Percentiles rank a stretch among this genome's conserved stretches.
phyloP scores from a whole-genome alignment of 768 basidiomycete species.

The Lentinula guzmanii region DNA sequence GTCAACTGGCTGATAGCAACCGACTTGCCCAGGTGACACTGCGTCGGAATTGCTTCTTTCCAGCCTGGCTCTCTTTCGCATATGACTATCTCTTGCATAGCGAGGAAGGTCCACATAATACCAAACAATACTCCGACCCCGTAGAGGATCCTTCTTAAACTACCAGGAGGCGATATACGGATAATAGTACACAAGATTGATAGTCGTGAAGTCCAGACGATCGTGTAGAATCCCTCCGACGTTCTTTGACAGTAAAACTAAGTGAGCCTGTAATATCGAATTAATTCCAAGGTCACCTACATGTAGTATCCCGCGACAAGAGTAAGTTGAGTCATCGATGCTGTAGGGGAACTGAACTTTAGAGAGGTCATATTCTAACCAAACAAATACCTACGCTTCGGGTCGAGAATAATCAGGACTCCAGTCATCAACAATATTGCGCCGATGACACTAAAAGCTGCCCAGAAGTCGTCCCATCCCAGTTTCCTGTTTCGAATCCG shows the following conservation, averaged over 20 bases:
- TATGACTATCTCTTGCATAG: background rate
- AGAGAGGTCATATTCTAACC: too few relatives aligned
- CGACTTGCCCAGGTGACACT: background rate
- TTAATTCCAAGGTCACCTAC: background rate
- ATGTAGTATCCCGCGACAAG: background rate
- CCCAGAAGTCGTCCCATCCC: slow-evolving; percentile 5
- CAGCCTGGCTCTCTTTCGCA: slow-evolving; percentile 1
- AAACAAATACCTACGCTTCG: background rate
- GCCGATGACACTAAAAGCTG: background rate
- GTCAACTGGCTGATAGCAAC: background rate
- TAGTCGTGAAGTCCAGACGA: slow-evolving; percentile 1
- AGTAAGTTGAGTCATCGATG: background rate
- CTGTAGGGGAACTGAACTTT: background rate
- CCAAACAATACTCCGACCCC: background rate
- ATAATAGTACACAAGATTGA: background rate
- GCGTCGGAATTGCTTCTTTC: background rate
- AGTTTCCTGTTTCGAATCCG: background rate
- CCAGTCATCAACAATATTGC: slow-evolving; percentile 1
- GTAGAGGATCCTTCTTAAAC: background rate
- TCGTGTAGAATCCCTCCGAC: background rate
- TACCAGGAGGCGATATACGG: background rate
- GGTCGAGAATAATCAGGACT: background rate
- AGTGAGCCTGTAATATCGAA: background rate
- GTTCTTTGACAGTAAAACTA: background rate
- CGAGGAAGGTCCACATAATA: background rate